A percentile compares a stretch with the other conserved stretches of the same genome.
Evolutionary conservation across 2,329 filamentous ascomycete genomes (phyloP).

Genomic region (Aspergillus hiratsukae): DNA sequence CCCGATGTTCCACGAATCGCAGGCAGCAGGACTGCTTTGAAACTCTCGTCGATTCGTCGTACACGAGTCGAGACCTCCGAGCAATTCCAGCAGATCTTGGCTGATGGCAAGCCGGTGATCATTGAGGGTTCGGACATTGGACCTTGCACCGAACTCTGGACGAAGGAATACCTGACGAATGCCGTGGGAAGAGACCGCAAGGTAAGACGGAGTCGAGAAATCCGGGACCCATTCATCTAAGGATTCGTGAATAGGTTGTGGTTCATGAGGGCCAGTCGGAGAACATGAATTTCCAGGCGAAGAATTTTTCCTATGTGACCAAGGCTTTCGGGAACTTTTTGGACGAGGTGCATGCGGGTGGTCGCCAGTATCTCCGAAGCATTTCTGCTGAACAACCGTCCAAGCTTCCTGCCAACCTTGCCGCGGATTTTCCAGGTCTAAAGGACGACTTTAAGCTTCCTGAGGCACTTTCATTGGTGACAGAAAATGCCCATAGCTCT

Average conservation of each 20-base stretch:
- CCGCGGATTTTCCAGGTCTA: constrained; percentile 66
- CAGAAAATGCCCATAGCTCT: constrained; percentile 67
- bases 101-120: constrained; percentile 57
- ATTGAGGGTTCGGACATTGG: constrained; percentile 65
- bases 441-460: constrained; percentile 68
- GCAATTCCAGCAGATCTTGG: constrained; percentile 59
- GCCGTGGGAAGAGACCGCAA: constrained; percentile 58
- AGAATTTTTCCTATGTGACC: constrained; percentile 75
- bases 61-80: constrained; percentile 48
- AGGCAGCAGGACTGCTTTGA: constrained; percentile 11
- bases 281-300: constrained; percentile 74
- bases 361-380: constrained; percentile 70
- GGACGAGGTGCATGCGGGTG: constrained; percentile 54
- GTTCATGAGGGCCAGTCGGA: constrained; percentile 65
- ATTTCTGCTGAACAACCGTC: constrained; percentile 66
- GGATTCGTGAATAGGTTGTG: constrained; percentile 51
- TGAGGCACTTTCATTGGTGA: constrained; percentile 53
- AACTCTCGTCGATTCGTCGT: constrained; percentile 44
- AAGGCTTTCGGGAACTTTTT: constrained; percentile 66
- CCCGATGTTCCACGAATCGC: constrained; percentile 2
- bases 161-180: constrained; percentile 60
- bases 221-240: not conserved
- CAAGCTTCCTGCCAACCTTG: constrained; percentile 64
- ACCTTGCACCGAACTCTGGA: constrained; percentile 64
- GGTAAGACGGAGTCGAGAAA: constrained; percentile 38